Conservation (phyloP, 2,329 filamentous ascomycete genomes). For the Ascochyta pisi region DNA sequence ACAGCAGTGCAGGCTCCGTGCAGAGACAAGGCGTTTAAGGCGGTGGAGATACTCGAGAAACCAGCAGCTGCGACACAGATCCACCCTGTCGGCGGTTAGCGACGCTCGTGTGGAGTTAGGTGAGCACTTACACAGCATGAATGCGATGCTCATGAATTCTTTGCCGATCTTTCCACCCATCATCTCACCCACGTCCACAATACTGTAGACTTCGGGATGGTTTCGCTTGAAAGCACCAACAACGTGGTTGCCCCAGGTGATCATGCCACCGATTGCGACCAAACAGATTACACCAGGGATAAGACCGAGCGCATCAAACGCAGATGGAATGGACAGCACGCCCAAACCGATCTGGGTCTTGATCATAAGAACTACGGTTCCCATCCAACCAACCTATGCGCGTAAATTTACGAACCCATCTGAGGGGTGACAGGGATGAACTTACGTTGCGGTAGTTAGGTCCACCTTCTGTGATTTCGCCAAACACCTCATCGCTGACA, state of each 20-base stretch:
- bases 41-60: slow-evolving; percentile 65
- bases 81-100: slow-evolving; percentile 39
- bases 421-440: no score
- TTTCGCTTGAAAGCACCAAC: slow-evolving; percentile 59
- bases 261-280: slow-evolving; percentile 49
- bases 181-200: slow-evolving; percentile 61
- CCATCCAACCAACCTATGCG: slow-evolving; percentile 24
- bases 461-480: slow-evolving; percentile 10
- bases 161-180: slow-evolving; percentile 60
- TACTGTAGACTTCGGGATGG: slow-evolving; percentile 62
- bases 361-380: slow-evolving; percentile 28
- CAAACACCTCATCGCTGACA: slow-evolving; percentile 11
- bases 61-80: slow-evolving; percentile 54
- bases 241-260: slow-evolving; percentile 57
- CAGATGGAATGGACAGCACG: slow-evolving; percentile 56
- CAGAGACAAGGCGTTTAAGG: slow-evolving; percentile 64
- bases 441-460: slow-evolving; percentile 13
- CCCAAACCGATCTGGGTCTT: slow-evolving; percentile 34
- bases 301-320: slow-evolving; percentile 55
- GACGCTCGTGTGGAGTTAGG: slow-evolving; percentile 1
- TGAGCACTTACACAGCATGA: slow-evolving; percentile 41
- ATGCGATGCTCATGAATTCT: slow-evolving; percentile 49
- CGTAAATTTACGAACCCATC: not conserved
- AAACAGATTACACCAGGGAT: slow-evolving; percentile 56
- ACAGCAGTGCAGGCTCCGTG: slow-evolving; percentile 65